Evolutionary conservation across 352 stramenopile genomes (phyloP).

Genomic region (Phytophthora macrochlamydospora): DNA sequence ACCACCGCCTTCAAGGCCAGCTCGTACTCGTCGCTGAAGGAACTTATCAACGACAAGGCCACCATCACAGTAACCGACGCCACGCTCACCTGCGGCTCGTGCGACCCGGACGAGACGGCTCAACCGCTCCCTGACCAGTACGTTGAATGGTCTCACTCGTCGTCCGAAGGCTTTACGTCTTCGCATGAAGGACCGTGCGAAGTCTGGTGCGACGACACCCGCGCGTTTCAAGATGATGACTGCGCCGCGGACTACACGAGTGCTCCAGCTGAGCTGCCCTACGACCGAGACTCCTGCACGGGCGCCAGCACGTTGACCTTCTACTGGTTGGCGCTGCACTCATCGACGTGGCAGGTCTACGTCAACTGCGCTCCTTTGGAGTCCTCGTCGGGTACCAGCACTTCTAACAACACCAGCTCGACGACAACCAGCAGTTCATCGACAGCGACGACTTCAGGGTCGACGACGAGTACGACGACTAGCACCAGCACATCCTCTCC

Average conservation of each 20-base stretch:
- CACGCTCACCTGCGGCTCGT: slow-evolving; percentile 26
- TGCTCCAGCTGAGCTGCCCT: slow-evolving; percentile 36
- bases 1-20: slow-evolving; percentile 25
- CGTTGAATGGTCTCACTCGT: slow-evolving; percentile 29
- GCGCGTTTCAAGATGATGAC: slow-evolving; percentile 21
- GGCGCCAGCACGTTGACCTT: slow-evolving; percentile 35
- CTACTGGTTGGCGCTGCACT: slow-evolving; percentile 51
- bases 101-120: slow-evolving; percentile 17
- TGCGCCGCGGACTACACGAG: slow-evolving; percentile 27
- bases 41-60: slow-evolving; percentile 20
- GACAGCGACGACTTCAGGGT: too few relatives aligned
- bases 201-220: slow-evolving; percentile 45
- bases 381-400: slow-evolving; percentile 12
- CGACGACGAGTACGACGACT: slow-evolving; percentile 5
- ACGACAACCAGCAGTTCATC: slow-evolving; percentile 5
- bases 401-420: slow-evolving; percentile 18
- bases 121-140: slow-evolving; percentile 23
- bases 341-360: slow-evolving; percentile 46
- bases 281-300: slow-evolving; percentile 30
- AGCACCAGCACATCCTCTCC: slow-evolving; percentile 1
- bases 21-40: slow-evolving; percentile 30
- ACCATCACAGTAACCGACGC: slow-evolving; percentile 23
- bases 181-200: slow-evolving; percentile 50
- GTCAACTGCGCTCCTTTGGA: slow-evolving; percentile 32
- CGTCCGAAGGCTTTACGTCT: slow-evolving; percentile 30